Evolutionary conservation across 352 stramenopile genomes (phyloP), one percentile per base, ranked within the genome.

Genomic region (Aphanomyces stellatus): DNA sequence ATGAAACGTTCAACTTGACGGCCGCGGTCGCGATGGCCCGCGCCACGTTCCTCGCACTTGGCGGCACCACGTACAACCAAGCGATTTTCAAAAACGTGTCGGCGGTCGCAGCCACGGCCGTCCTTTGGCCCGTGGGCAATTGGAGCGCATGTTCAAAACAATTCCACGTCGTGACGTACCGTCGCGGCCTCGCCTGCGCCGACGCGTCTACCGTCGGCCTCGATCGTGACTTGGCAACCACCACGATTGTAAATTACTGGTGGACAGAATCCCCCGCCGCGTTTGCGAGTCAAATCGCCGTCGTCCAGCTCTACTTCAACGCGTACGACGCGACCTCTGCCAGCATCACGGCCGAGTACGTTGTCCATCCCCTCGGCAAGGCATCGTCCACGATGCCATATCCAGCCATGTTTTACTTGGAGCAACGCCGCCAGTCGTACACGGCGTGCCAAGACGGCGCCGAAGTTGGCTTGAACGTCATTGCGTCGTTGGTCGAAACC

Each of bases 261-360:
- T 67, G 60, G 60, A 31, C 42, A 19, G n/a, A 59, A 31, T 60
- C 60, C 19, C 27, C 40, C 8, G 19, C 57, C 4, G 60, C 60
- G 4, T 67, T 42, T 49, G 15, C 40, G 15, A 57, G 40, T 3
- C 24, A 41, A 11, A 46, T 46, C 3, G 2, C 22, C 35, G 10
- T 24, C 13, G 24, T 56, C 5, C 60, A 57, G n/a, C 42, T 67
- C 1, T 55, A 46, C 42, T 67, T 67, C 25, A 67, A 67, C 35
- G 24, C 25, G 10, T 57, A 37, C 33, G 42, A 55, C 24, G n/a
- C 19, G 1, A 24, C 25, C 22, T n/a, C 60, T 15, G 43, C 60
- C 60, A 59, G 6, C 34, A 28, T 67, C 33, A 67, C 60, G 22
- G 42, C n/a, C 22, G 60, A 67, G 42, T 67, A 41, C n/a, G n/a